A percentile compares a stretch with the other conserved stretches of the same genome.
These are phyloP conservation scores for Colletotrichum sp. DNA, from an alignment of 2,329 filamentous ascomycete species.

Conservation along the genomic window DNA sequence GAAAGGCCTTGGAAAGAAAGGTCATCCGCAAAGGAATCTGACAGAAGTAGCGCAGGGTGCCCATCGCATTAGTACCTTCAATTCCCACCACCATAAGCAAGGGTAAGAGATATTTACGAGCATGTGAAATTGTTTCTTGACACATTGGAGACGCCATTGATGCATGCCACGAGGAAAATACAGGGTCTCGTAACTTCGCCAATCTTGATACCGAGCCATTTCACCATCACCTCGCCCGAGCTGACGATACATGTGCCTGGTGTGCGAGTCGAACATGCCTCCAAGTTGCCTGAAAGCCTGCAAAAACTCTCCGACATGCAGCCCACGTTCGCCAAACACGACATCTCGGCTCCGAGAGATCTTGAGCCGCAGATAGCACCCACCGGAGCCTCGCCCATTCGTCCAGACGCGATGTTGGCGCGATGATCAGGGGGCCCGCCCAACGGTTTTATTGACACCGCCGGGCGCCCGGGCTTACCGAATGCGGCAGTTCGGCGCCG, in stretches of 20 bases:
- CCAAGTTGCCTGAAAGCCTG: neutral
- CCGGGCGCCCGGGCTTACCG: neutral
- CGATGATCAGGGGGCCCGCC: neutral
- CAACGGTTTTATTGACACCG: neutral
- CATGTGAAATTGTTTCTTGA: neutral
- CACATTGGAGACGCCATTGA: neutral
- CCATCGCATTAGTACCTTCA: neutral
- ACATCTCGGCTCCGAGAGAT: neutral
- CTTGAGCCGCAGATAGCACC: neutral
- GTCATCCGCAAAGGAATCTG: neutral
- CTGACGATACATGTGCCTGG: neutral
- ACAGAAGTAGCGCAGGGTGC: neutral
- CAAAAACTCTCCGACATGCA: neutral
- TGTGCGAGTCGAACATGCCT: neutral
- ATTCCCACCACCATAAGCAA: neutral
- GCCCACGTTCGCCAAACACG: neutral
- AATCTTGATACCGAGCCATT: neutral
- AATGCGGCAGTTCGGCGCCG: constrained; percentile 8
- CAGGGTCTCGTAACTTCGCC: neutral
- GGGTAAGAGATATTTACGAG: neutral
- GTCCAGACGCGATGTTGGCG: neutral
- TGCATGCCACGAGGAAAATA: neutral
- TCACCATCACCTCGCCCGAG: neutral
- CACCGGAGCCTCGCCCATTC: neutral
- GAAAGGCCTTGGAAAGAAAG: neutral